Evolutionary conservation across 352 stramenopile species (phyloP).

Genomic region (Globisporangium orthogonon): DNA sequence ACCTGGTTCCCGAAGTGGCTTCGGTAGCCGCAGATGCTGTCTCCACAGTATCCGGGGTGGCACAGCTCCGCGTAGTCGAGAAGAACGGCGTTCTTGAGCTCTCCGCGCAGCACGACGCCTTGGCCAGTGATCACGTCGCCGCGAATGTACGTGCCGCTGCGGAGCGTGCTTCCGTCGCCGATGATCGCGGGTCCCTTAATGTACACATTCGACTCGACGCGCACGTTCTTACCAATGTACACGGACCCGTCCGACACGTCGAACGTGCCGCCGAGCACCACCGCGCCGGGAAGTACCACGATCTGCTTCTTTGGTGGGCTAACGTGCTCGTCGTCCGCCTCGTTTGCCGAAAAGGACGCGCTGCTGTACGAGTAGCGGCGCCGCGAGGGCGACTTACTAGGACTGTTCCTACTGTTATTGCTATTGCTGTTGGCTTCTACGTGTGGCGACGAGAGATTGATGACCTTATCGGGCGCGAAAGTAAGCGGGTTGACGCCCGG

Average conservation of each 20-base stretch:
- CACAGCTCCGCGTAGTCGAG: conserved; percentile 69
- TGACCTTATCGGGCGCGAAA: conserved; percentile 48
- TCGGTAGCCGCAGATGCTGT: conserved; percentile 67
- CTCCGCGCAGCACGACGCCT: conserved; percentile 54
- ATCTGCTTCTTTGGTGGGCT: conserved; percentile 28
- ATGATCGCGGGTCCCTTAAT: conserved; percentile 78
- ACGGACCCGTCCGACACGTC: conserved; percentile 70
- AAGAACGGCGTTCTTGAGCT: conserved; percentile 70
- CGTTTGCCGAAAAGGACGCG: conserved; percentile 20
- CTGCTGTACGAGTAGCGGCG: conserved; percentile 22
- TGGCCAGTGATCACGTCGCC: conserved; percentile 58
- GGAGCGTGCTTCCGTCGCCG: conserved; percentile 47
- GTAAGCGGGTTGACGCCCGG: conserved; percentile 38
- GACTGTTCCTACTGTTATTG: not conserved
- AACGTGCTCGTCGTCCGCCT: conserved; percentile 16
- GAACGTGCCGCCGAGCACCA: conserved; percentile 56
- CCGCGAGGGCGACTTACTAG: conserved; percentile 7
- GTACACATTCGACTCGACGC: conserved; percentile 61
- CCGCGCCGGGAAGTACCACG: conserved; percentile 34
- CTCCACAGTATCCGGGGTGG: conserved; percentile 67
- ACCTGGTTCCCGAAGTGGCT: conserved; percentile 84
- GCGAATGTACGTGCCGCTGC: conserved; percentile 60
- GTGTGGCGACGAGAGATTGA: conserved; percentile 34
- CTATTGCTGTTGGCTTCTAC: not conserved
- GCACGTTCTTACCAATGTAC: conserved; percentile 46